Evolutionary conservation across 768 basidiomycete genomes (phyloP), one percentile per base, ranked within the genome.

Genomic region (Hypsizygus marmoreus): DNA sequence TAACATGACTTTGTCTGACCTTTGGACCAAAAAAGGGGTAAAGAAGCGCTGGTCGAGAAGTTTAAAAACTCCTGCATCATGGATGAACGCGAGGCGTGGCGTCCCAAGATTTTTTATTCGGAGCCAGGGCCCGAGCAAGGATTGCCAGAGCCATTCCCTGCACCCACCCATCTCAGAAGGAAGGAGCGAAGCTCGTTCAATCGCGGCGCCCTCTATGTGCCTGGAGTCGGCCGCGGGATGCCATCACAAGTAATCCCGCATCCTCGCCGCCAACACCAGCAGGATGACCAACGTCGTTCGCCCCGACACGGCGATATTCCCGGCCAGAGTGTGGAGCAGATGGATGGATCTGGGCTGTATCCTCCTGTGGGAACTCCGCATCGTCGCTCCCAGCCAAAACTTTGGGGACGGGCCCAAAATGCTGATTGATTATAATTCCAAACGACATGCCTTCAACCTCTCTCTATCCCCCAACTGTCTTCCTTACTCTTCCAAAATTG

Each of bases 11-110:
- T 28, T 45, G 30, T 43, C 39, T 19, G 13, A 49, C 30, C 16
- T 2, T 14, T 23, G 3, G 14, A 49, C 14, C 14, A 37, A n/a
- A 16, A 31, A 24, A 88, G 88, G 71, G 92, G 92, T 37, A 95
- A 95, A 62, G 89, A 91, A 65, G 86, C 91, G 1, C 79, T 92
- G 29, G 83, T 95, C 38, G 89, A 91, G 62, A 92, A 94, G 66
- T 95, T 95, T 76, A 88, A 89, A 61, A 94, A 93, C 58, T 92
- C 90, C 0, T 70, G 83, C 43, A 89, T 93, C 47, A 92, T 94
- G 88, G 89, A 93, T 64, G 88, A 91, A 62, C 79, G 79, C 25
- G 84, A 86, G 59, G 76, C 79, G 11, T 92, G 88, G 86, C 80
- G 87, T 17, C 91, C 91, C 3, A 86, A 88, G 58, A 90, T 94